These are phyloP conservation scores for Phaffomyces thermotolerans DNA, from an alignment of 805 yeast genomes.

Conservation along the genomic window DNA sequence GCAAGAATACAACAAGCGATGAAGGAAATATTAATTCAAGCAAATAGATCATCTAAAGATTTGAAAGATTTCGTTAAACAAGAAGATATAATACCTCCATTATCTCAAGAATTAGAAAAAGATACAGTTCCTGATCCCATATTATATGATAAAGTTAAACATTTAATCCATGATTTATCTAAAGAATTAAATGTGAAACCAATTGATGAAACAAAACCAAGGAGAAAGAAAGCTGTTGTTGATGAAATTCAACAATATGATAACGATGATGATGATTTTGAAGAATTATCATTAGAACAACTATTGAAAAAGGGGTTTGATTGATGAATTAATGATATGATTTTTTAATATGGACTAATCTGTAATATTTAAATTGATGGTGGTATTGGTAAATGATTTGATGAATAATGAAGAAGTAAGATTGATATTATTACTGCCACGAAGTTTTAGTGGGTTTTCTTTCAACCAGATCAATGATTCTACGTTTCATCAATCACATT, in stretches of 20 bases:
- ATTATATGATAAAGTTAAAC: constrained; percentile 7
- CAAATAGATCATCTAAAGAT: constrained; percentile 1
- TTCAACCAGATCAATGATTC: too few species aligned
- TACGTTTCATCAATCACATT: too few species aligned
- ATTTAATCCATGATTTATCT: constrained; percentile 9
- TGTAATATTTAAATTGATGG: too few species aligned
- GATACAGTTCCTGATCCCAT: constrained; percentile 13
- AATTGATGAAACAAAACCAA: constrained; percentile 11
- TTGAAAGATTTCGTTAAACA: constrained; percentile 10
- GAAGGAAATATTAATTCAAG: constrained; percentile 11
- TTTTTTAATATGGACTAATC: too few species aligned
- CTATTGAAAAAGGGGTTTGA: constrained; percentile 5
- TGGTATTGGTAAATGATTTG: too few species aligned
- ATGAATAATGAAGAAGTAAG: too few species aligned
- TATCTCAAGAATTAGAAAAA: constrained; percentile 18
- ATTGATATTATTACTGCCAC: too few species aligned
- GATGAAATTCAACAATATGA: constrained; percentile 7
- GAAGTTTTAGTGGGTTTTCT: too few species aligned
- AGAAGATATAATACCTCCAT: constrained; percentile 20
- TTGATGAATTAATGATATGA: not conserved
- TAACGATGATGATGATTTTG: constrained; percentile 9
- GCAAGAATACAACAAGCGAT: constrained; percentile 17
- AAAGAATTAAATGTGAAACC: constrained; percentile 18
- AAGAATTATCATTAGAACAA: constrained; percentile 11
- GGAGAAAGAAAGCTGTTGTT: constrained; percentile 1